Base-by-base conservation (phyloP, 345 rosid species). In the Moricandia moricandioides region DNA sequence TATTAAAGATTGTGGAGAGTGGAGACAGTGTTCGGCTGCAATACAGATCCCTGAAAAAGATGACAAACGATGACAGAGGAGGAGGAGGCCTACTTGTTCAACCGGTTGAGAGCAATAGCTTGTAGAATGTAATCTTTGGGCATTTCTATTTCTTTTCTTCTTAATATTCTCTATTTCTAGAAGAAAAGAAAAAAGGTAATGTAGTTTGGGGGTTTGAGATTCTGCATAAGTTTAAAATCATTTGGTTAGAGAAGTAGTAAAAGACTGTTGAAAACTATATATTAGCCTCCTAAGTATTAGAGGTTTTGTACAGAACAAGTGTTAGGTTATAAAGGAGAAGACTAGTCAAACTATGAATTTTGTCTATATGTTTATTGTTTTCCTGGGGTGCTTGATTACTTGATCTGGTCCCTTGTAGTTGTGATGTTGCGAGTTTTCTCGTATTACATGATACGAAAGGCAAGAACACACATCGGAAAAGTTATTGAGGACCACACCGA, bases 11-110 rank as follows among this genome's bases (percentile, higher is more conserved):
- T 29, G 79, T 86, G 43, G 97, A 84, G 52, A 91, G 86, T 8
- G 96, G 96, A 52, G 98, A 94, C 80, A 87, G 85, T 69, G 88
- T 94, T 12, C 87, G 98, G n/a, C 85, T 94, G 61, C 98, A 94
- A 56, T 94, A 94, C 77, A 90, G 98, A 12, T 94, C 98, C 69
- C 97, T 94, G 31, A 74, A 86, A 73, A 91, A 94, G 81, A 76
- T 86, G 37, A 61, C 64, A 45, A 73, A 76, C 16, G 92, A 84
- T 72, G 94, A 85, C 49, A 76, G 84, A 78, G 85, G 85, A 40
- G 85, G 85, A 52, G 55, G 70, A 39, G 56, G 56, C 78, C 49
- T 71, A 87, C 43, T 84, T 73, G 60, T 61, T 18, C 79, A 79
- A 79, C 86, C 86, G 16, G 75, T 82, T 74, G 91, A 84, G 83